Evolutionary conservation across 2,329 filamentous ascomycete genomes (phyloP).

Genomic region (Malbranchea zuffiana): DNA sequence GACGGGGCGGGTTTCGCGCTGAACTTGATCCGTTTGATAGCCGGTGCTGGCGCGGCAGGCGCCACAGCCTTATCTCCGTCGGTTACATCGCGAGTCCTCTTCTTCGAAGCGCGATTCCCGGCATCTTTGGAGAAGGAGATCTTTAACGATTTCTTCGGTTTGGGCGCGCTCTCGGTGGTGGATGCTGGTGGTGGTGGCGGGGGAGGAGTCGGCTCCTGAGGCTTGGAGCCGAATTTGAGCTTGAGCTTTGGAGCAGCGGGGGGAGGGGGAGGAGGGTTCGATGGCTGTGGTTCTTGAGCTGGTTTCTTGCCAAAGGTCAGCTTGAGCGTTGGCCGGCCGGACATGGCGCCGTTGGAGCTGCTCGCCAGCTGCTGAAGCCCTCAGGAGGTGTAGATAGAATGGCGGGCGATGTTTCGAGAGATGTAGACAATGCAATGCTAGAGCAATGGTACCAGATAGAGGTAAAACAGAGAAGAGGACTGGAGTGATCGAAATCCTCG

Average conservation of each 20-base stretch:
- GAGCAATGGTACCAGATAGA: too few species aligned
- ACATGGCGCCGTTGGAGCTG: too few species aligned
- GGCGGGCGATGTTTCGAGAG: too few species aligned
- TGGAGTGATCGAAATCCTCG: too few species aligned
- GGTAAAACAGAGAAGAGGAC: too few species aligned
- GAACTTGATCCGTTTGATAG: slow-evolving; percentile 30
- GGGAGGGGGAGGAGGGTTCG: slow-evolving; percentile 16
- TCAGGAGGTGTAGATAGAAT: too few species aligned
- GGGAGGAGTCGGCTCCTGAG: slow-evolving; percentile 14
- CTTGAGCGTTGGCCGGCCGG: slow-evolving; percentile 31
- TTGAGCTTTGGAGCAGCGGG: slow-evolving; percentile 28
- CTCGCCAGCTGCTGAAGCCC: too few species aligned
- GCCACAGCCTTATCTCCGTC: slow-evolving; percentile 4
- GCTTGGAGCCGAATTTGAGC: slow-evolving; percentile 30
- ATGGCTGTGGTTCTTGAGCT: slow-evolving; percentile 18
- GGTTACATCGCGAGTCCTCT: slow-evolving; percentile 11
- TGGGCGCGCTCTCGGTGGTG: slow-evolving; percentile 14
- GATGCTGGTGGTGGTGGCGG: slow-evolving; percentile 19
- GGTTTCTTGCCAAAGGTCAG: slow-evolving; percentile 33
- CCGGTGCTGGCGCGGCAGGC: slow-evolving; percentile 6
- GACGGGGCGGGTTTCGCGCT: slow-evolving; percentile 29
- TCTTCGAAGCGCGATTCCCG: slow-evolving; percentile 12
- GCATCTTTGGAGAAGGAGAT: slow-evolving; percentile 13
- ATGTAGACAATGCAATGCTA: too few species aligned
- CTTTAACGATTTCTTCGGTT: slow-evolving; percentile 19